phyloP scores from a whole-genome alignment of 1,284 basidiomycete genomes.

The Microbotryum violaceum region DNA sequence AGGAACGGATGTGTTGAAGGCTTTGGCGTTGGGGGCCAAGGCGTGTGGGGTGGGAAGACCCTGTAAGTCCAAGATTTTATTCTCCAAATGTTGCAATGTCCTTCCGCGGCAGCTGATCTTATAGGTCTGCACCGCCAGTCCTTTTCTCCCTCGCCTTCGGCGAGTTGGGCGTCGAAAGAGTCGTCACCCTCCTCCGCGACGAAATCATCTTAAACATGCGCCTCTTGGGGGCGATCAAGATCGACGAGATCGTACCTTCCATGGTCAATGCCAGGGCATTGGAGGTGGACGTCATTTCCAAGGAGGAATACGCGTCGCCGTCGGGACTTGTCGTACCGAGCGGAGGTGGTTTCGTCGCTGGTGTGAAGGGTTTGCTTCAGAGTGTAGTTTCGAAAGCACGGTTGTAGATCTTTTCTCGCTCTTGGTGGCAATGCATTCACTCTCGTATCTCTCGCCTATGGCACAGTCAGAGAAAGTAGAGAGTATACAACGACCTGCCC shows the following conservation, averaged over 20 bases:
- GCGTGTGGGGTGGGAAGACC: conserved; percentile 83
- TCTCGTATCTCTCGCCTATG: too few species aligned
- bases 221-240: conserved; percentile 17
- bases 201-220: conserved; percentile 26
- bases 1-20: conserved; percentile 87
- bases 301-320: too few species aligned
- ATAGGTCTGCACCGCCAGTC: conserved; percentile 5
- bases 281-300: conserved; percentile 8
- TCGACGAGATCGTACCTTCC: conserved; percentile 12
- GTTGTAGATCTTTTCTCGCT: too few species aligned
- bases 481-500: too few species aligned
- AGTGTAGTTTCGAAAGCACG: too few species aligned
- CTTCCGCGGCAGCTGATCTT: neutral
- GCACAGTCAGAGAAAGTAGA: too few species aligned
- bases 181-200: conserved; percentile 20
- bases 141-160: conserved; percentile 30
- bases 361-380: too few species aligned
- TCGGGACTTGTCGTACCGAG: neutral
- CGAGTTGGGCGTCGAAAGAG: conserved; percentile 15
- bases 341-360: too few species aligned
- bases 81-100: neutral
- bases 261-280: conserved; percentile 23
- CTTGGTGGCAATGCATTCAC: too few species aligned
- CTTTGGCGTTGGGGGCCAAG: conserved; percentile 78
- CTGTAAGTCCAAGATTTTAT: conserved; percentile 38